A percentile compares a stretch with the other conserved stretches of the same genome.
Evolutionary conservation across 2,329 filamentous ascomycete genomes (phyloP).

Genomic region (Lasiodiplodia sp.): DNA sequence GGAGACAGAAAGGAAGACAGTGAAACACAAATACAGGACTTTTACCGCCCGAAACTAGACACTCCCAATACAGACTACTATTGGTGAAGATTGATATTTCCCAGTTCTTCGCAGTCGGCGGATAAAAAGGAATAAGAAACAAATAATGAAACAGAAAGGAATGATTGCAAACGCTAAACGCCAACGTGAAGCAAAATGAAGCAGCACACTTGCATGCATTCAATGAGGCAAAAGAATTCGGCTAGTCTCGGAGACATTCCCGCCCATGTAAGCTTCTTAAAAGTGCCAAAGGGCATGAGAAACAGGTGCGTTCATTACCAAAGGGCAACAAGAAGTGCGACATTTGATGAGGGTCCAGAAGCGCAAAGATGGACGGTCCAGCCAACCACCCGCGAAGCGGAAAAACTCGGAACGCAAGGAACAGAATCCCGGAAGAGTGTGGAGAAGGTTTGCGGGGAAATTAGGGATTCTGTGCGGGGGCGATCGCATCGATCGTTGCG

Average conservation of each 20-base stretch:
- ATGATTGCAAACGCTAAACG: conserved; percentile 15
- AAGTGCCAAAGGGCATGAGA: conserved; percentile 7
- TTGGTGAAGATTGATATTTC: neutral
- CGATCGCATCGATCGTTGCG: conserved; percentile 11
- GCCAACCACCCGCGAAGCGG: conserved; percentile 16
- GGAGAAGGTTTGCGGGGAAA: conserved; percentile 26
- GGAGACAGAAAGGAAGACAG: neutral
- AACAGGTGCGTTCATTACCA: neutral
- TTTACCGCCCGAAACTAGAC: conserved; percentile 16
- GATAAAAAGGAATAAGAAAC: neutral
- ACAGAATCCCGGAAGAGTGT: conserved; percentile 6
- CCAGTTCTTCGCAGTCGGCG: conserved; percentile 2
- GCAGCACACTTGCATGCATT: neutral
- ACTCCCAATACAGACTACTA: conserved; percentile 7
- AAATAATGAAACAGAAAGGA: neutral
- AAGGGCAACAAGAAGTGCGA: conserved; percentile 7
- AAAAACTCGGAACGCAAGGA: conserved; percentile 18
- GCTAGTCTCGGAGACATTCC: conserved; percentile 5
- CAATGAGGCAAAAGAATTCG: neutral
- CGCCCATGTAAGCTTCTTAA: neutral
- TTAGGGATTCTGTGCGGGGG: conserved; percentile 17
- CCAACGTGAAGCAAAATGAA: neutral
- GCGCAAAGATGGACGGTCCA: conserved; percentile 17
- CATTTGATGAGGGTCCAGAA: conserved; percentile 6
- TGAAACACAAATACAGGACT: conserved; percentile 6